phyloP scores from a whole-genome alignment of 352 stramenopile species.

The Globisporangium ultimum region DNA sequence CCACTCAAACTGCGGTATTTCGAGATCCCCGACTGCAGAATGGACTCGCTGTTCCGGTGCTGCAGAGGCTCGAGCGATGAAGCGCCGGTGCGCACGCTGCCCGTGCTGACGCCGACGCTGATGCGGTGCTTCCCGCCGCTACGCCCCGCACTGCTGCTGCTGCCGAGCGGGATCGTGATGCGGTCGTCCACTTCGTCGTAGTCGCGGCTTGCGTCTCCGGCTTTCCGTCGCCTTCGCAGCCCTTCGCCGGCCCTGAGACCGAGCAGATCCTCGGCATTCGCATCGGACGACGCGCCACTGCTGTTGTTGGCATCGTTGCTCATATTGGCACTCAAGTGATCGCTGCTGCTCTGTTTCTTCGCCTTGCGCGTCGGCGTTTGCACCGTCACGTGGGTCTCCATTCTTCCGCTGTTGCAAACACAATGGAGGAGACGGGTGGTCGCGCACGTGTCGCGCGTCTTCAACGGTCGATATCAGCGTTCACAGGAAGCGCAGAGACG shows the following conservation, averaged over 20 bases:
- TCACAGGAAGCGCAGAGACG: too few species aligned
- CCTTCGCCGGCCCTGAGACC: not conserved
- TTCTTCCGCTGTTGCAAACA: too few species aligned
- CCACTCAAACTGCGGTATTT: slow-evolving; percentile 57
- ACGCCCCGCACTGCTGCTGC: slow-evolving; percentile 33
- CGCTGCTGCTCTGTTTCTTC: slow-evolving; percentile 8
- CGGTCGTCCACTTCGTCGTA: slow-evolving; percentile 61
- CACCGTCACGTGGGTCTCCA: not conserved
- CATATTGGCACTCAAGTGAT: not conserved
- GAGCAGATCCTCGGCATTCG: not conserved
- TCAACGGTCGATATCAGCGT: too few species aligned
- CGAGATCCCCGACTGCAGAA: slow-evolving; percentile 58
- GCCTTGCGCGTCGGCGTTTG: not conserved
- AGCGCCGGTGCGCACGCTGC: not conserved
- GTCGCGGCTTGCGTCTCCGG: slow-evolving; percentile 5
- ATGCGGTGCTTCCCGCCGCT: slow-evolving; percentile 12
- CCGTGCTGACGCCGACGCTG: slow-evolving; percentile 9
- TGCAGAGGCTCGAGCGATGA: not conserved
- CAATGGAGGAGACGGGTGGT: too few species aligned
- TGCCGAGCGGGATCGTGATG: slow-evolving; percentile 65
- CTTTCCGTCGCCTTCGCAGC: slow-evolving; percentile 14
- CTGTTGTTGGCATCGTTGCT: not conserved
- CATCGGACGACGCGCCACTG: not conserved
- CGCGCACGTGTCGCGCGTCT: too few species aligned
- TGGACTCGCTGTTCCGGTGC: slow-evolving; percentile 17